These are phyloP conservation scores for Chenopodium berlandieri DNA, from an alignment of 148 eudicot species.

Conservation along the genomic window DNA sequence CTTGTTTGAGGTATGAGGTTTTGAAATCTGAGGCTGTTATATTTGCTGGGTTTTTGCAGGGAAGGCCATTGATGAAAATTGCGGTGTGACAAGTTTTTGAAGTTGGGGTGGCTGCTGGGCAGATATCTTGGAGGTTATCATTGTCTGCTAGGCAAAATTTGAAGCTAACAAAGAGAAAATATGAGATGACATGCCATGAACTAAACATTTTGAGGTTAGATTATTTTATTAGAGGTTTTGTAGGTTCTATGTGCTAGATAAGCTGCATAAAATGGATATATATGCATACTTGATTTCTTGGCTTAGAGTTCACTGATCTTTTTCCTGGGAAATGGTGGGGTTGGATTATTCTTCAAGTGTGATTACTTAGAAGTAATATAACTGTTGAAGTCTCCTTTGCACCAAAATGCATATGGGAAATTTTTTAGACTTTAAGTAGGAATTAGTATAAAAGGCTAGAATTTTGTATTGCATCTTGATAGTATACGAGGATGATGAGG, in stretches of 20 bases:
- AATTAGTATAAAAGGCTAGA: background rate
- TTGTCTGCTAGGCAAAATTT: slow-evolving; percentile 42
- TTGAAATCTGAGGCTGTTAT: slow-evolving; percentile 71
- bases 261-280: background rate
- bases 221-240: background rate
- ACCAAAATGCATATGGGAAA: slow-evolving; percentile 10
- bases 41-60: slow-evolving; percentile 67
- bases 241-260: background rate
- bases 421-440: background rate
- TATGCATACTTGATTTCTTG: slow-evolving; percentile 15
- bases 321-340: slow-evolving; percentile 24
- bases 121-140: slow-evolving; percentile 64
- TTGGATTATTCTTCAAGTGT: slow-evolving; percentile 32
- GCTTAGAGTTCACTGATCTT: slow-evolving; percentile 31
- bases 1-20: slow-evolving; percentile 35
- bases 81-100: background rate
- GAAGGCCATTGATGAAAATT: slow-evolving; percentile 70
- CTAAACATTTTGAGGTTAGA: slow-evolving; percentile 7
- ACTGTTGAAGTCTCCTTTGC: slow-evolving; percentile 24
- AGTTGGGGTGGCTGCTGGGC: slow-evolving; percentile 49
- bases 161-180: slow-evolving; percentile 18
- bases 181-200: slow-evolving; percentile 19
- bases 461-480: background rate
- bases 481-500: background rate
- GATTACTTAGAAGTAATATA: slow-evolving; percentile 31